Evolutionary conservation across 2,329 filamentous ascomycete genomes (phyloP), one percentile per base, ranked within the genome.

Genomic region (Thermothelomyces thermophilus): DNA sequence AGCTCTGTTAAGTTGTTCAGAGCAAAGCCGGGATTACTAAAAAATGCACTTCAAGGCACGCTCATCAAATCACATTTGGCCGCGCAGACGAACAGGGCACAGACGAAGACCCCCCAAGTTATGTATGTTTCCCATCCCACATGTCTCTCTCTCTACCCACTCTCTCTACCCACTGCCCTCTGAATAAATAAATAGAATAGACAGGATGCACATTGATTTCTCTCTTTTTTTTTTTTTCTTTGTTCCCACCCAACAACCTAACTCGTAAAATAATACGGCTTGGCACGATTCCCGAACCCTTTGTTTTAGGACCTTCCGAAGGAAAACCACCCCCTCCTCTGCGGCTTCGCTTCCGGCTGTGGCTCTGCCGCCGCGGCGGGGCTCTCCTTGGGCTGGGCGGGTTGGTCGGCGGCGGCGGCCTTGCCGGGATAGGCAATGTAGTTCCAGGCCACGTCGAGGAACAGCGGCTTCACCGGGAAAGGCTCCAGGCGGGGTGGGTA

Each of bases 381-480:
- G 36, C 63, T 42, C 14, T 47, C 28, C 33, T 35, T 14, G 6
- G 33, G 48, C 42, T 42, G 40, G 31, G 40, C 37, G 13, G 37
- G 22, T 33, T 41, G 41, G 41, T 52, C 51, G 20, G 10, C 37
- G 30, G 14, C 28, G n/a, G 14, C 63, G 28, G 67, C 58, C 59
- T 81, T 81, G 30, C 82, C 83, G 0, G 90, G 90, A 64, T 98
- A 98, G 42, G 89, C 82, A 55, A 98, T 90, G 65, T 96, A 97
- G 66, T 97, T 97, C 87, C 89, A 98, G 9, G 93, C 93, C 7
- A 95, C 85, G 64, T 98, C 93, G 52, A 97, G 80, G 74, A 97
- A 97, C 30, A 97, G 76, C 24, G 93, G 93, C 73, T 98, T 98
- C 46, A 95, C 85, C 0, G 93, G 90, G 34, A 97, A 82, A 1